Percentiles rank a stretch among this genome's conserved stretches.
phyloP scores from a whole-genome alignment of 2,329 filamentous ascomycete species.

The Coleophoma eucalyptorum region DNA sequence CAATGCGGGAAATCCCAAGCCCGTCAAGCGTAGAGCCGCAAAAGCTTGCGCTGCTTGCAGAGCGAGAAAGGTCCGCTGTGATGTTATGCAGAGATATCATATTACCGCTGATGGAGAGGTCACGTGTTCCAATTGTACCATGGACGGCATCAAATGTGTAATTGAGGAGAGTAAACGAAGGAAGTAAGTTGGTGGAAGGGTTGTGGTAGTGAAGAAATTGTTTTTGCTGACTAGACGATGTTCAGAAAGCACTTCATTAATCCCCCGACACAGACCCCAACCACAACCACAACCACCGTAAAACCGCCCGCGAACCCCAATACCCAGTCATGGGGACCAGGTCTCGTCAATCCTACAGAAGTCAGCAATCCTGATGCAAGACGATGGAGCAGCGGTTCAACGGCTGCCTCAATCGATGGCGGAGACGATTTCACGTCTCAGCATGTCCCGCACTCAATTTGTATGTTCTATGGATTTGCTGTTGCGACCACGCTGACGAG shows the following conservation, averaged over 20 bases:
- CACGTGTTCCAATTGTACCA: constrained; percentile 26
- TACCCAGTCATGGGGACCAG: constrained; percentile 15
- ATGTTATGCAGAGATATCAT: constrained; percentile 72
- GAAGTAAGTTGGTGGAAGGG: constrained; percentile 43
- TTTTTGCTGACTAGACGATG: constrained; percentile 9
- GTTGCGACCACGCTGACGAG: constrained; percentile 1
- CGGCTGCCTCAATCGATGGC: constrained; percentile 12
- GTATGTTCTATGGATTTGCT: constrained; percentile 15
- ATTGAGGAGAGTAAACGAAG: constrained; percentile 63
- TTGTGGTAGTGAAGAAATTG: constrained; percentile 9
- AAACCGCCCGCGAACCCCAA: constrained; percentile 1
- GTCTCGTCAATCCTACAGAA: constrained; percentile 21
- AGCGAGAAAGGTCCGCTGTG: constrained; percentile 86
- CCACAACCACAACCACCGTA: not conserved
- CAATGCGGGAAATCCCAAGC: constrained; percentile 18
- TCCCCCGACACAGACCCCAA: constrained; percentile 2
- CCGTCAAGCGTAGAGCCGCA: constrained; percentile 75
- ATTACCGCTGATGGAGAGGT: constrained; percentile 20
- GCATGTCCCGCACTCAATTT: constrained; percentile 26
- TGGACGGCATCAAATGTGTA: constrained; percentile 45
- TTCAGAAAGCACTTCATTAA: constrained; percentile 20
- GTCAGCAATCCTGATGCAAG: constrained; percentile 16
- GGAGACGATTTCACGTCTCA: constrained; percentile 10
- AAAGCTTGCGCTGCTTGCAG: constrained; percentile 88
- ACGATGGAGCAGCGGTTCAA: constrained; percentile 17